Evolutionary conservation across 2,329 filamentous ascomycete genomes (phyloP), one percentile per base, ranked within the genome.

Genomic region (Stachybotrys chlorohalonatus): DNA sequence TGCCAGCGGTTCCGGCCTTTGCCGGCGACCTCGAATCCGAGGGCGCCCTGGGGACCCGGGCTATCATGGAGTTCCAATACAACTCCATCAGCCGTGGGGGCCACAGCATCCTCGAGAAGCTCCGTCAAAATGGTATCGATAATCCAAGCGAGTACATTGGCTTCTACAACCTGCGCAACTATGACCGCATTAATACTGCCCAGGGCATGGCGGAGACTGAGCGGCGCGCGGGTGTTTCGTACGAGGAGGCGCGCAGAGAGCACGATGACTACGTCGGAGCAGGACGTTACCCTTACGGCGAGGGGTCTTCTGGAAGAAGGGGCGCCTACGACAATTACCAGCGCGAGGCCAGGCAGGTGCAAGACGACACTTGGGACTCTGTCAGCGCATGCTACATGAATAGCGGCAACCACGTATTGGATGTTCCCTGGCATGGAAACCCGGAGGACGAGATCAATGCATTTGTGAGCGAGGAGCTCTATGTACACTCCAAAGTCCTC

Each of bases 61-160:
- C 92, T 11, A 99, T 97, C 64, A 97, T 99, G 90, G 92, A 97
- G 68, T 97, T 96, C 66, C 94, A 97, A 68, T 99, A 94, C 77
- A 95, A 95, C 72, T 95, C 90, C 0, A 95, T 99, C 60, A 90
- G 87, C 65, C 86, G 94, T 49, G 94, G 94, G 6, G 87, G 95
- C 59, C 79, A 97, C 66, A 96, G 90, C 5, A 97, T 99, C 53
- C 94, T 88, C 62, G 90, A 83, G 46, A 86, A 87, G 65, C 84
- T 96, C 55, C 71, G 70, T 48, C 82, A 81, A 6, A 77, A 88
- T 58, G 91, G 89, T 1, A 82, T 94, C 1, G 85, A 63, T 66
- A 45, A 96, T 62, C 90, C 92, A 0, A 80, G 64, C 0, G 64
- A 96, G 56, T 82, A 97, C 70, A 85, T 99, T 36, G 96, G 95